Evolutionary conservation across 106 monocot species (phyloP).

Genomic region (Agapanthus africanus): DNA sequence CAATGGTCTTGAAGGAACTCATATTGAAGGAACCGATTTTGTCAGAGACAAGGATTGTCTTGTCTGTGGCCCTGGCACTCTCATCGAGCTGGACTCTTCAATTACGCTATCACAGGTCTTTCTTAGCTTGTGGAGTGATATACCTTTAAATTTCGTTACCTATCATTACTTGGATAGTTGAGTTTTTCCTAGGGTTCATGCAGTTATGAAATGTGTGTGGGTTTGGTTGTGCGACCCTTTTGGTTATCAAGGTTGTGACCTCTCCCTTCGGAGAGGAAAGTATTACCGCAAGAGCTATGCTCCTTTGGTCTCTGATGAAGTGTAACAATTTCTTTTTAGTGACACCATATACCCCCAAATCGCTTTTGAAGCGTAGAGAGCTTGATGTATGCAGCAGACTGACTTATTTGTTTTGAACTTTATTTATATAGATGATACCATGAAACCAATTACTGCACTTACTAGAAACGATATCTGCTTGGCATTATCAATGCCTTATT

Average conservation of each 20-base stretch:
- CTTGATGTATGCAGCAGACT: neutral
- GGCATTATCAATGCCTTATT: neutral
- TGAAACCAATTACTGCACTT: neutral
- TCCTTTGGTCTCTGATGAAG: too few species aligned
- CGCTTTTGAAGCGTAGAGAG: neutral
- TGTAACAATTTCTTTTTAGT: too few species aligned
- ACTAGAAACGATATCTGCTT: neutral
- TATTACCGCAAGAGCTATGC: too few species aligned
- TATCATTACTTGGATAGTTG: neutral
- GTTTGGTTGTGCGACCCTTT: too few species aligned
- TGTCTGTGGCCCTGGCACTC: slow-evolving; percentile 90
- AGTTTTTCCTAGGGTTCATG: neutral
- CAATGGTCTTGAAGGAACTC: slow-evolving; percentile 84
- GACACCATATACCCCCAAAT: neutral
- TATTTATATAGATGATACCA: neutral
- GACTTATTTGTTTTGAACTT: neutral
- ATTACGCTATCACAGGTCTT: slow-evolving; percentile 69
- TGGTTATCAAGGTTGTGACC: too few species aligned
- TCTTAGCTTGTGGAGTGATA: neutral
- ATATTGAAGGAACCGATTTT: slow-evolving; percentile 87
- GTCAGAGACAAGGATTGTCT: slow-evolving; percentile 76
- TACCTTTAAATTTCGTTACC: neutral
- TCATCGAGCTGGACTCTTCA: slow-evolving; percentile 69
- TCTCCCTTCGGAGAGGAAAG: too few species aligned
- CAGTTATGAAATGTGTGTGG: neutral